Percentiles rank a stretch among this genome's conserved stretches.
phyloP scores from a whole-genome alignment of 106 monocot species.

The Allium fistulosum region DNA sequence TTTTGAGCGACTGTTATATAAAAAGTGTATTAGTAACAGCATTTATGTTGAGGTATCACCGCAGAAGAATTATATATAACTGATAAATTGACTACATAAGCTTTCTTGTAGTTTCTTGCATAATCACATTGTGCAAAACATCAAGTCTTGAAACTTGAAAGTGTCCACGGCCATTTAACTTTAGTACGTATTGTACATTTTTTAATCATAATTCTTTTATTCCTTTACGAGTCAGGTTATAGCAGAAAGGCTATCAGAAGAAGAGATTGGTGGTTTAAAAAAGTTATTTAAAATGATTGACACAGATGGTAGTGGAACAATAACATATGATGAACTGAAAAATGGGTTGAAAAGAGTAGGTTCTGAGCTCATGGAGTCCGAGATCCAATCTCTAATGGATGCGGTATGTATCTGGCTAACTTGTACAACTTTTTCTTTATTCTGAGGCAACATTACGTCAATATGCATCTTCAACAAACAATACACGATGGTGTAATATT shows the following conservation, averaged over 20 bases:
- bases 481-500: not conserved
- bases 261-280: conserved; percentile 81
- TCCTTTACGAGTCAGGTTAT: conserved; percentile 44
- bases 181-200: too few relatives aligned
- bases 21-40: too few relatives aligned
- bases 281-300: conserved; percentile 81
- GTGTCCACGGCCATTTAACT: too few relatives aligned
- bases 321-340: conserved; percentile 78
- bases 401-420: conserved; percentile 27
- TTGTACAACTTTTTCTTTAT: not conserved
- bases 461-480: too few relatives aligned
- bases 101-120: too few relatives aligned
- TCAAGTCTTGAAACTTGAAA: too few relatives aligned
- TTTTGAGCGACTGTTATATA: too few relatives aligned
- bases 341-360: conserved; percentile 64
- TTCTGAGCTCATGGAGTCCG: conserved; percentile 49
- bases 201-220: too few relatives aligned
- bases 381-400: conserved; percentile 67
- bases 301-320: conserved; percentile 71
- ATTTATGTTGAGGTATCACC: too few relatives aligned
- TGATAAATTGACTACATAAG: too few relatives aligned
- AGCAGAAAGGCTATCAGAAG: conserved; percentile 86
- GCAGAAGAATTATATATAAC: too few relatives aligned
- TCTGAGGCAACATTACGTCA: not conserved
- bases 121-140: too few relatives aligned